Percentiles rank a stretch among this genome's conserved stretches.
Evolutionary conservation across 1,139 yeast genomes (phyloP).

Genomic region (Yamadazyma mexicana): DNA sequence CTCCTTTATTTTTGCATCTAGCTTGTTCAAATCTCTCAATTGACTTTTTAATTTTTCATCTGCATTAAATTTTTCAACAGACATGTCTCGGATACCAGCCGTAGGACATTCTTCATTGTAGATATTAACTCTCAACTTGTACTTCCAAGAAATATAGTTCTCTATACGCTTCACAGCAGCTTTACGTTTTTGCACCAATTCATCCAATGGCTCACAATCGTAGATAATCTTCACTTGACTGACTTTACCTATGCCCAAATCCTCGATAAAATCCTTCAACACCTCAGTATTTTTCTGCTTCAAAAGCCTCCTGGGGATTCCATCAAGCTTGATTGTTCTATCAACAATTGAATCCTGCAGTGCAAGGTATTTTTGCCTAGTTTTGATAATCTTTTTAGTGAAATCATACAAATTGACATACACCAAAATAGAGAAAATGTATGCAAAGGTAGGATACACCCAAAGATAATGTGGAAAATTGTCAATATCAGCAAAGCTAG

Average conservation of each 20-base stretch:
- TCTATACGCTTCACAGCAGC: constrained; percentile 40
- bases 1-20: constrained; percentile 29
- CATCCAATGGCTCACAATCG: constrained; percentile 52
- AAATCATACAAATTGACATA: constrained; percentile 62
- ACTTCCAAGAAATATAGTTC: constrained; percentile 42
- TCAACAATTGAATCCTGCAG: constrained; percentile 89
- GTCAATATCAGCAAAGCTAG: constrained; percentile 20
- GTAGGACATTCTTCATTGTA: constrained; percentile 32
- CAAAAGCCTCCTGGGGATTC: constrained; percentile 59
- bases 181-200: constrained; percentile 39
- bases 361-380: constrained; percentile 83
- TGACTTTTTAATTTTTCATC: constrained; percentile 13
- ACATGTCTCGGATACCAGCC: constrained; percentile 21
- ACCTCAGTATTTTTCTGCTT: constrained; percentile 38
- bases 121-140: constrained; percentile 47
- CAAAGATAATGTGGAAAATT: constrained; percentile 48
- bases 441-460: constrained; percentile 87
- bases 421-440: constrained; percentile 73
- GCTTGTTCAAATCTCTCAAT: constrained; percentile 22
- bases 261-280: constrained; percentile 56
- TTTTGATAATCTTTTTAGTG: constrained; percentile 68
- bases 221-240: constrained; percentile 54
- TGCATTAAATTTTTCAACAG: constrained; percentile 8
- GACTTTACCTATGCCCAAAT: constrained; percentile 61
- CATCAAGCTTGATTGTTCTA: constrained; percentile 84